Percentiles rank a stretch among this genome's conserved stretches.
Conservation (phyloP, 306 rosid species). For the Corylus heterophylla region DNA sequence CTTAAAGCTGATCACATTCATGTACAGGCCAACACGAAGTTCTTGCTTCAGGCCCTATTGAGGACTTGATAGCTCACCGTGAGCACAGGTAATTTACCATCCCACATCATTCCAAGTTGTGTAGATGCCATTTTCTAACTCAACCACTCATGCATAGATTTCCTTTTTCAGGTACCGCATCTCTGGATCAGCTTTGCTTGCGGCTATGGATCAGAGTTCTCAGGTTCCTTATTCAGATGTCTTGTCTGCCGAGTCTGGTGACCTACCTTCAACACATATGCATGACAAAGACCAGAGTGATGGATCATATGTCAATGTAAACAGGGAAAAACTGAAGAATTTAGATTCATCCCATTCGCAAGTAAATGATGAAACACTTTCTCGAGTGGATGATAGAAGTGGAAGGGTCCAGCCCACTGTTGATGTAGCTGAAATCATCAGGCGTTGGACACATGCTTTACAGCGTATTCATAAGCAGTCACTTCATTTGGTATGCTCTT, state of each 20-base stretch:
- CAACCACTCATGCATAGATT: slow-evolving; percentile 31
- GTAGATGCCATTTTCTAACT: slow-evolving; percentile 20
- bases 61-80: slow-evolving; percentile 95
- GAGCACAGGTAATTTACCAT: slow-evolving; percentile 78
- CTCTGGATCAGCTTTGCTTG: slow-evolving; percentile 97
- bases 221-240: slow-evolving; percentile 74
- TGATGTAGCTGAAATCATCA: slow-evolving; percentile 93
- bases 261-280: slow-evolving; percentile 40
- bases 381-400: slow-evolving; percentile 77
- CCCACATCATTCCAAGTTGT: slow-evolving; percentile 18
- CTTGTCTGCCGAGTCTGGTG: slow-evolving; percentile 59
- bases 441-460: slow-evolving; percentile 99
- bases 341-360: slow-evolving; percentile 40
- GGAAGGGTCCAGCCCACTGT: slow-evolving; percentile 81
- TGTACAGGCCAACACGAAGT: slow-evolving; percentile 90
- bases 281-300: slow-evolving; percentile 71
- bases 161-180: slow-evolving; percentile 76
- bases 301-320: slow-evolving; percentile 49
- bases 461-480: slow-evolving; percentile 99
- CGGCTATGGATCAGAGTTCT: slow-evolving; percentile 99
- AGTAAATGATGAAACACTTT: slow-evolving; percentile 51
- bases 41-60: slow-evolving; percentile 99
- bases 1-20: neutral
- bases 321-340: slow-evolving; percentile 35
- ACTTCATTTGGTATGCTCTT: slow-evolving; percentile 73